phyloP scores from a whole-genome alignment of 2,329 filamentous ascomycete genomes.

The Botrytis hyacinthi region DNA sequence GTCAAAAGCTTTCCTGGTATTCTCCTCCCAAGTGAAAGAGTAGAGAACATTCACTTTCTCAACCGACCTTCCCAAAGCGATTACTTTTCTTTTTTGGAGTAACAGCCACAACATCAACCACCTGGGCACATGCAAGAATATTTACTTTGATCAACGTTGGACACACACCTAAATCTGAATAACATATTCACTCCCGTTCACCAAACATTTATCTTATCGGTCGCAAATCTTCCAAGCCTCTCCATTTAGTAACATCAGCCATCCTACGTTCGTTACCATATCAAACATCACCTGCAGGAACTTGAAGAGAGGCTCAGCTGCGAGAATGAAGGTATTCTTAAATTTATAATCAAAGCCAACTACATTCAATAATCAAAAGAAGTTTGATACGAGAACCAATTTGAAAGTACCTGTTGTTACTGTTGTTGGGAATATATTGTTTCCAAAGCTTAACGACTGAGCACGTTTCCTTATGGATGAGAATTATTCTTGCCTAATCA shows the following conservation, averaged over 20 bases:
- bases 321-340: background rate
- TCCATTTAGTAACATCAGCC: background rate
- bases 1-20: background rate
- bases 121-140: background rate
- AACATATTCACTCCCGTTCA: background rate
- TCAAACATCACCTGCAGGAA: background rate
- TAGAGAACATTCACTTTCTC: constrained; percentile 6
- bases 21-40: background rate
- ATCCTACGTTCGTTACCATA: background rate
- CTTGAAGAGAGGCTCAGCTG: background rate
- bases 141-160: constrained; percentile 7
- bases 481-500: background rate
- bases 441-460: background rate
- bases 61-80: constrained; percentile 1
- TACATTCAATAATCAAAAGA: background rate
- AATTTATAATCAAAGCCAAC: background rate
- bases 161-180: background rate
- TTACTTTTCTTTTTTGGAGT: background rate
- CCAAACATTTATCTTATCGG: background rate
- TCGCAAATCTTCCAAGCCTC: background rate
- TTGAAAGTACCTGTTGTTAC: background rate
- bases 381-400: background rate
- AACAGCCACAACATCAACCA: background rate
- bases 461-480: background rate
- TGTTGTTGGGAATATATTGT: background rate